phyloP scores from a whole-genome alignment of 129 eudicot genomes.

The Flaveria ramosissima region DNA sequence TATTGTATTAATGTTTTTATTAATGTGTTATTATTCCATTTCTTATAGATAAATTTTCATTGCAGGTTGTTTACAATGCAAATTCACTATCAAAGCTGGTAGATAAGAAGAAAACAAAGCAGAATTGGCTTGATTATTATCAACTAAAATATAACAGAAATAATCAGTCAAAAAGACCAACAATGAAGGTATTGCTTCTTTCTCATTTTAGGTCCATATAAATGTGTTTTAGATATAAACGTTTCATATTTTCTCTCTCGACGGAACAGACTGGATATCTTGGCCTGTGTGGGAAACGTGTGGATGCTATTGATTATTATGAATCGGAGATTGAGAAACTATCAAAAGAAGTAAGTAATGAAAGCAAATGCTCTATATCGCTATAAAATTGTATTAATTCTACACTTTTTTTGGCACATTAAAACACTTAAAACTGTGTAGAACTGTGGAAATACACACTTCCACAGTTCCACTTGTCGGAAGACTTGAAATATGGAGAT shows the following conservation, averaged over 20 bases:
- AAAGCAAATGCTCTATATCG: constrained; percentile 3
- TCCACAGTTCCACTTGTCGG: background rate
- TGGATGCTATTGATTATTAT: constrained; percentile 72
- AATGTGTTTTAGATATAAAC: constrained; percentile 10
- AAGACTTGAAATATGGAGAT: background rate
- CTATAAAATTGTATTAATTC: background rate
- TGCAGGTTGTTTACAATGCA: constrained; percentile 76
- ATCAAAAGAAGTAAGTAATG: constrained; percentile 48
- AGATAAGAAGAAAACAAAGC: constrained; percentile 61
- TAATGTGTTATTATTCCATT: background rate
- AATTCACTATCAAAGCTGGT: constrained; percentile 62
- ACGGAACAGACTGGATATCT: constrained; percentile 61
- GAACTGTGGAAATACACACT: background rate
- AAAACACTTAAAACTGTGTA: background rate
- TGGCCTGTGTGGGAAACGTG: constrained; percentile 61
- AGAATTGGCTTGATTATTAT: constrained; percentile 89
- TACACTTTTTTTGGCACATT: background rate
- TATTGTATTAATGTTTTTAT: background rate
- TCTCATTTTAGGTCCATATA: background rate
- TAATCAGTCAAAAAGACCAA: constrained; percentile 53
- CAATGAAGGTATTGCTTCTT: constrained; percentile 51
- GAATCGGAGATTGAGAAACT: constrained; percentile 50
- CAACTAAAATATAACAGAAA: constrained; percentile 64
- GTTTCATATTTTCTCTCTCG: constrained; percentile 20
- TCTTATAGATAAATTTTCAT: constrained; percentile 22